Evolutionary conservation across 108 stramenopile genomes (phyloP), one percentile per base, ranked within the genome.

Genomic region (Cyclostephanos invisitatus): DNA sequence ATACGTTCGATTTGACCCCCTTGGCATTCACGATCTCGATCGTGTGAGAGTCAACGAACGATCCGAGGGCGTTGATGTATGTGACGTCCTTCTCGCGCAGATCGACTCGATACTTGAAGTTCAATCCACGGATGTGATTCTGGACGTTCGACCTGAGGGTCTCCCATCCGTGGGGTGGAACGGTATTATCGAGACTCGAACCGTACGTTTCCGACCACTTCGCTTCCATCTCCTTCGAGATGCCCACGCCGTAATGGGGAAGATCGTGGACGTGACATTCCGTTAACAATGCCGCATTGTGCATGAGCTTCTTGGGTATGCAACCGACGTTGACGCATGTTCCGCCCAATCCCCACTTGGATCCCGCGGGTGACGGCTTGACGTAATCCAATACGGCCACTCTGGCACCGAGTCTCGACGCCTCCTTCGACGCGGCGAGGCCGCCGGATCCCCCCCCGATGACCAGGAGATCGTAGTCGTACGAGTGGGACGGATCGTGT

Each of bases 281-380:
- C 32, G 85, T 74, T 11, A 96, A 36, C 12, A 89, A 38, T 6
- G 94, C 91, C 22, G 93, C 95, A 56, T 87, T 83, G 72, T 99
- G 98, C 90, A 96, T 97, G 12, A 99, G 85, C 70, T 99, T 99
- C 84, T 99, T 99, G 63, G 99, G 99, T 72, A 99, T 99, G 84
- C 99, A 99, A 3, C 53, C 53, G 10, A 54, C 53, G 65, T 93
- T 91, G 68, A 99, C 99, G 76, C 98, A 98, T 3, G 98, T 99
- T 22, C 99, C 99, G 14, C 99, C 99, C 22, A 99, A 77, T 18
- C 98, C 98, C 98, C 98, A 98, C 24, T 80, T 86, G 62, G 95
- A 92, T 63, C 98, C 97, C 17, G 85, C 83, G 5, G 97, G 96
- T 48, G 87, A 89, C 9, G 99, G 99, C 63, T 97, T 97, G 72